Base-by-base conservation (phyloP, 2,329 filamentous ascomycete genomes). In the Trichoderma simmonsii region DNA sequence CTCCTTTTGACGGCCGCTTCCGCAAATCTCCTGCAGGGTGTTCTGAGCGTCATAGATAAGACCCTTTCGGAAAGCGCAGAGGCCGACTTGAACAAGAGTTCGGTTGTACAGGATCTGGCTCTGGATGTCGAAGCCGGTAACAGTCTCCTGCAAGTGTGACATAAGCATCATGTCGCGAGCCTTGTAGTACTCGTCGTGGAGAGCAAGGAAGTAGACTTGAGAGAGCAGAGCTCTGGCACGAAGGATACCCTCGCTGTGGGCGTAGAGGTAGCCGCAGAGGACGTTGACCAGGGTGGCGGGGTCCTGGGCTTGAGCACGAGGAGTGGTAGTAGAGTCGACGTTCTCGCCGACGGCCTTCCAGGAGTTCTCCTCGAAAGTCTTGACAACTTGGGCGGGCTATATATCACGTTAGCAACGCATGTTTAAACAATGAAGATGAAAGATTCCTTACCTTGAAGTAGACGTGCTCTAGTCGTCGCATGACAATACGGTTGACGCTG, bases 121-220 rank as follows among this genome's bases (percentile, higher is more conserved):
- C 85, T 92, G 94, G 77, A 99, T 93, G 79, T 99, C 96, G 80
- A 99, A 99, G 84, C 93, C 97, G 85, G 90, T 89, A 81, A 99
- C 99, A 70, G 93, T 97, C 86, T 99, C 96, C 81, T 98, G 95
- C 80, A 99, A 86, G 86, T 99, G 96, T 21, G 96, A 99, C 94
- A 99, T 99, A 82, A 99, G 90, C 92, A 98, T 97, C 92, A 99
- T 95, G 83, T 99, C 97, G 76, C 96, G 93, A 79, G 96, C 93
- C 84, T 93, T 94, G 89, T 97, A 98, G 88, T 98, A 99, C 78
- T 97, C 92, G 84, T 98, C 95, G 84, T 99, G 96, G 68, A 99
- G 89, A 65, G 96, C 96, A 77, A 98, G 88, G 90, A 97, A 97
- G 87, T 99, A 99, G 75, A 99, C 96, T 84, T 98, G 94, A 87